A percentile compares a stretch with the other conserved stretches of the same genome.
These are phyloP conservation scores for Boletus mariae DNA, from an alignment of 1,284 basidiomycete species.

Conservation along the genomic window DNA sequence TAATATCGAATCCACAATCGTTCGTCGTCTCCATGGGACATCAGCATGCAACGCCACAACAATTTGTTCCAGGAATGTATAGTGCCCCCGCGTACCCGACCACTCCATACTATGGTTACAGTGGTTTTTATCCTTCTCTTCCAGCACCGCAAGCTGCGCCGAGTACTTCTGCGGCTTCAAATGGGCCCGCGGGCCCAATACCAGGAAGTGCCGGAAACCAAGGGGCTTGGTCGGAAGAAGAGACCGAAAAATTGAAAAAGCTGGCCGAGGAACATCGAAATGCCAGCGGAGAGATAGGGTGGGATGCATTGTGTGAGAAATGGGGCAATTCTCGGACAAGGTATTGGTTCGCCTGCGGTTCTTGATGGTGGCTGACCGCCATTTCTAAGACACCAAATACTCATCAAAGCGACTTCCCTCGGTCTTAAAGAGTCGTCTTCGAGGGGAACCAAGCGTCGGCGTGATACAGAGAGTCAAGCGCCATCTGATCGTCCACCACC, in stretches of 20 bases:
- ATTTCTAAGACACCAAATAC: conserved; percentile 62
- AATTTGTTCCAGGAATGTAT: conserved; percentile 41
- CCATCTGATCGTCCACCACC: conserved; percentile 29
- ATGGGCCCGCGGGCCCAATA: conserved; percentile 11
- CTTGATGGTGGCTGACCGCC: conserved; percentile 10
- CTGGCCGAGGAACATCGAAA: conserved; percentile 62
- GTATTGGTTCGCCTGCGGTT: conserved; percentile 33
- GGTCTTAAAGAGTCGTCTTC: conserved; percentile 71
- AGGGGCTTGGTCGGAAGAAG: conserved; percentile 74
- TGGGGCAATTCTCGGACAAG: conserved; percentile 71
- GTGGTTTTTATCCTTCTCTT: conserved; percentile 35
- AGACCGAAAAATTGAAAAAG: conserved; percentile 60
- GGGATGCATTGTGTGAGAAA: conserved; percentile 69
- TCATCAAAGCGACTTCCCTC: conserved; percentile 71
- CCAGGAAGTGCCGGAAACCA: conserved; percentile 50
- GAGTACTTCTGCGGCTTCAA: conserved; percentile 26
- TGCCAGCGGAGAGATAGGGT: conserved; percentile 56
- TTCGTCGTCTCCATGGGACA: conserved; percentile 64
- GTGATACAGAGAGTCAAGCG: conserved; percentile 42
- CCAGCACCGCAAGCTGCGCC: conserved; percentile 26
- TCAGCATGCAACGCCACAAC: conserved; percentile 32
- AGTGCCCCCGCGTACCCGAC: conserved; percentile 50
- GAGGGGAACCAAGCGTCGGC: conserved; percentile 58
- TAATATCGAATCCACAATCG: conserved; percentile 65
- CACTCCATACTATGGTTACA: conserved; percentile 52